Evolutionary conservation across 2,329 filamentous ascomycete species (phyloP).

Genomic region (Cytospora chrysosperma): DNA sequence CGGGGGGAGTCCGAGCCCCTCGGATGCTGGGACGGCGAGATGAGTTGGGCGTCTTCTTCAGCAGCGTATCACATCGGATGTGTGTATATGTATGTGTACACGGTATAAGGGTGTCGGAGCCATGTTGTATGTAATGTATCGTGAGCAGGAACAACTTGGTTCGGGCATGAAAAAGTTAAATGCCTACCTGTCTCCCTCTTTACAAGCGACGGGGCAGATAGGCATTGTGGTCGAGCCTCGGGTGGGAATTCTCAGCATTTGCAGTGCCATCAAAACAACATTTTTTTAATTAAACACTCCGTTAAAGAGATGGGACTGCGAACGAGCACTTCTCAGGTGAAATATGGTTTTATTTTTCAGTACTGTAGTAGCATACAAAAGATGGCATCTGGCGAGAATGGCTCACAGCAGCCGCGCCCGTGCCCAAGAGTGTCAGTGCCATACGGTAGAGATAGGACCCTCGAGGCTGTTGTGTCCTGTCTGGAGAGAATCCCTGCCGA

Average conservation of each 20-base stretch:
- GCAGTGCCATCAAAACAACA: neutral
- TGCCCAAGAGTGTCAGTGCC: too few relatives aligned
- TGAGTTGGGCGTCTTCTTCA: neutral
- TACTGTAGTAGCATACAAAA: too few relatives aligned
- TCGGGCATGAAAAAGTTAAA: neutral
- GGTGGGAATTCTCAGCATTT: neutral
- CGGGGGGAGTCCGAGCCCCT: neutral
- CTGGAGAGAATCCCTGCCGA: too few relatives aligned
- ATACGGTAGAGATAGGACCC: too few relatives aligned
- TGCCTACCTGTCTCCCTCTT: too few relatives aligned
- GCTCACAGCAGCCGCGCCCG: too few relatives aligned
- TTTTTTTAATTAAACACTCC: neutral
- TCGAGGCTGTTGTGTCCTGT: too few relatives aligned
- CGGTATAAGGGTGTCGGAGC: neutral
- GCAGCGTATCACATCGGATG: neutral
- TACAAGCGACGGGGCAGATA: neutral
- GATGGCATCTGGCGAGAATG: too few relatives aligned
- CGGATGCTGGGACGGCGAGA: constrained; percentile 15
- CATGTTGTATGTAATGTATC: neutral
- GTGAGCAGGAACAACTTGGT: neutral
- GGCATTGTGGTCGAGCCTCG: neutral
- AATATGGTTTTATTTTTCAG: too few relatives aligned
- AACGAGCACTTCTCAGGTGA: neutral
- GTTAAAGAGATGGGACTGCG: neutral
- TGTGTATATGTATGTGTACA: neutral